phyloP scores from a whole-genome alignment of 192 early-diverging fungal species.

The Neocallimastix lanati region DNA sequence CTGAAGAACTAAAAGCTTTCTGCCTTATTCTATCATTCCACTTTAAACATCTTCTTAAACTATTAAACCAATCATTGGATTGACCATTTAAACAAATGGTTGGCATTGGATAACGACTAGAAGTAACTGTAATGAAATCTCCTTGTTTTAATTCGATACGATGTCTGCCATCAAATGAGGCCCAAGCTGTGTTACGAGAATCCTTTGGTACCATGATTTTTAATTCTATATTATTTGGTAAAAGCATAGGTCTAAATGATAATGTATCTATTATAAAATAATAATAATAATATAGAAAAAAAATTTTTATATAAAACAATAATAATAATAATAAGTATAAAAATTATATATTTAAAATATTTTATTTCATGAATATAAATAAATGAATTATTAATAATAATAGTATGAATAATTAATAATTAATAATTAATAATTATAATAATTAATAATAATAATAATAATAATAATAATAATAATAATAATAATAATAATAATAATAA shows the following conservation, averaged over 20 bases:
- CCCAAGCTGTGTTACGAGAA: constrained; percentile 75
- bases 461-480: background rate
- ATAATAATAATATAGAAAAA: no score
- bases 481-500: background rate
- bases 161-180: constrained; percentile 80
- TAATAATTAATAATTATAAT: no score
- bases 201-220: constrained; percentile 55
- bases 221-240: constrained; percentile 84
- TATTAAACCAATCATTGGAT: constrained; percentile 79
- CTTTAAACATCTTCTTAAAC: constrained; percentile 59
- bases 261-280: constrained; percentile 18
- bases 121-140: constrained; percentile 71
- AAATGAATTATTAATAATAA: no score
- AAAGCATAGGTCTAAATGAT: constrained; percentile 88
- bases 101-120: constrained; percentile 71
- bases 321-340: no score
- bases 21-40: constrained; percentile 91
- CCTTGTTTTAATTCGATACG: constrained; percentile 68
- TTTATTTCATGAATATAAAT: no score
- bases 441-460: background rate
- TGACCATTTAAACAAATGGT: constrained; percentile 60
- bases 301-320: no score
- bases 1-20: constrained; percentile 48
- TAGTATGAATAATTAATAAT: background rate
- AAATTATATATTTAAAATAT: no score